Evolutionary conservation across 371 early-diverging fungal species (phyloP).

Genomic region (Mortierella sp.): DNA sequence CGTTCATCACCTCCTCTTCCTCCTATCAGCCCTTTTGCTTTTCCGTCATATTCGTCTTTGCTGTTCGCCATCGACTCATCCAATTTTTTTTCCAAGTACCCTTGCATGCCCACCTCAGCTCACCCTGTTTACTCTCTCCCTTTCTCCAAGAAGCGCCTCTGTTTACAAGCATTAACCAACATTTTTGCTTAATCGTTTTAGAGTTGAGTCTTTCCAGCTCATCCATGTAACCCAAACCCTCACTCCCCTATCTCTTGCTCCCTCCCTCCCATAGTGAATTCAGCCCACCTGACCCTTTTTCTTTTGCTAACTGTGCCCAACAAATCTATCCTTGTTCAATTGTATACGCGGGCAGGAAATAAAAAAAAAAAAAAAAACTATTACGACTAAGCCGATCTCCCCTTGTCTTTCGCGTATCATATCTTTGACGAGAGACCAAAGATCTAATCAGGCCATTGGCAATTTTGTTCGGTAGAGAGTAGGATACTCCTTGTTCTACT

Average conservation of each 20-base stretch:
- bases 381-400: not conserved
- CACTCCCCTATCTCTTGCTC: not conserved
- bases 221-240: not conserved
- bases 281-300: not conserved
- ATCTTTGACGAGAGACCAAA: not conserved
- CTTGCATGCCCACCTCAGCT: not conserved
- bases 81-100: not conserved
- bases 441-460: not conserved
- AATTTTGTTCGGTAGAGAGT: not conserved
- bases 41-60: too few relatives aligned
- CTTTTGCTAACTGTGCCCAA: not conserved
- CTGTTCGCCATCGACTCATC: not conserved
- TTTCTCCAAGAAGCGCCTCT: not conserved
- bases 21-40: not conserved
- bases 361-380: not conserved
- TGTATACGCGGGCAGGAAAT: not conserved
- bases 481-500: too few relatives aligned
- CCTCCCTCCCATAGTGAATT: not conserved
- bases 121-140: not conserved
- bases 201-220: constrained; percentile 4
- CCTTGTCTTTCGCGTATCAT: not conserved
- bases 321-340: not conserved
- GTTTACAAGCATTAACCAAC: not conserved
- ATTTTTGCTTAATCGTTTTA: not conserved
- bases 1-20: not conserved